Evolutionary conservation across 768 basidiomycete species (phyloP).

Genomic region (Xanthoconium stramineum): DNA sequence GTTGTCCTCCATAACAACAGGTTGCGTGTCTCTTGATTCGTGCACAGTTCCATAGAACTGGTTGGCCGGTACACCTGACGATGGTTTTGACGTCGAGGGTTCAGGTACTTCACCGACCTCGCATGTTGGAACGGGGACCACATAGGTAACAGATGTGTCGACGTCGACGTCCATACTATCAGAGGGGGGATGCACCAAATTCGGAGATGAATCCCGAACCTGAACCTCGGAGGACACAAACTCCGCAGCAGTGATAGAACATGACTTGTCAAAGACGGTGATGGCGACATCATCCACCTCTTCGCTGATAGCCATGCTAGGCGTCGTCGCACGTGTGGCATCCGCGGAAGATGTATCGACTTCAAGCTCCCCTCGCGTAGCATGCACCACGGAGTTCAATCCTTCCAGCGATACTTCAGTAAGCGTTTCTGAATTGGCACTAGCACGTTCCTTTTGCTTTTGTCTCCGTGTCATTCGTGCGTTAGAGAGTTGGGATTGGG

Average conservation of each 20-base stretch:
- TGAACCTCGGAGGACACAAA: conserved; percentile 5
- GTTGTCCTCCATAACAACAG: conserved; percentile 13
- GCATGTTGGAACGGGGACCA: background rate
- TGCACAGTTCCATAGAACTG: conserved; percentile 22
- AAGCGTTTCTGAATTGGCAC: conserved; percentile 1
- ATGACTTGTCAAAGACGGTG: conserved; percentile 12
- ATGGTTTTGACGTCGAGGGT: conserved; percentile 3
- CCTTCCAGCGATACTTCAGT: background rate
- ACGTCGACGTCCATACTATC: conserved; percentile 30
- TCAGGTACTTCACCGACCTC: background rate
- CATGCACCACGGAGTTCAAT: background rate
- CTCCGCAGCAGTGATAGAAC: conserved; percentile 13
- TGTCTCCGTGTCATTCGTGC: conserved; percentile 21
- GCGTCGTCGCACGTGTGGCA: conserved; percentile 22
- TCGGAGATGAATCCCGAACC: conserved; percentile 15
- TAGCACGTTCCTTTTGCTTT: conserved; percentile 15
- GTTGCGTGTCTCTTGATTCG: background rate
- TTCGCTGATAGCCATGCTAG: conserved; percentile 13
- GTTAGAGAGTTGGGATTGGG: background rate
- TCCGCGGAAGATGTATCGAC: conserved; percentile 14
- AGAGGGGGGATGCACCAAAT: conserved; percentile 19
- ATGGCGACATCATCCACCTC: conserved; percentile 12
- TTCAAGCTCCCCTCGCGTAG: conserved; percentile 10
- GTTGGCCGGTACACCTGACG: conserved; percentile 13
- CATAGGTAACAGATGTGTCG: background rate